A percentile compares a stretch with the other conserved stretches of the same genome.
Evolutionary conservation across 495 filamentous ascomycete genomes (phyloP).

Genomic region (Penicillium chermesinum): DNA sequence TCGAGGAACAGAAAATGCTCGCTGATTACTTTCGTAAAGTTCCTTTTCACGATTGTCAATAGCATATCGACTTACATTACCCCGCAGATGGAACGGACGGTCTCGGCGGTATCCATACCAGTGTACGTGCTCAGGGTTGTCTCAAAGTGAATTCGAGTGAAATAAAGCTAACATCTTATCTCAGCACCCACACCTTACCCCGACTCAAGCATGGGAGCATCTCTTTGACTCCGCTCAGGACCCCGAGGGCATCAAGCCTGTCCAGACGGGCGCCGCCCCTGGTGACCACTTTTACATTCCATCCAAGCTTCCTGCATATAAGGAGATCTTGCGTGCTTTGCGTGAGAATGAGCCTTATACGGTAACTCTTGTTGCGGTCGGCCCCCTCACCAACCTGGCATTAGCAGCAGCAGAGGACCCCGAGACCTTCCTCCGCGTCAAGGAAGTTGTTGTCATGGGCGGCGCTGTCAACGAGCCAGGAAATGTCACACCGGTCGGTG

Average conservation of each 20-base stretch:
- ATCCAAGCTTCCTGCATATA: constrained; percentile 64
- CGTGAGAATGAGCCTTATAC: constrained; percentile 72
- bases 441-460: constrained; percentile 95
- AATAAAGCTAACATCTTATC: neutral
- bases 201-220: constrained; percentile 76
- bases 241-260: constrained; percentile 33
- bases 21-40: constrained; percentile 87
- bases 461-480: constrained; percentile 74
- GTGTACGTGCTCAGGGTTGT: constrained; percentile 43
- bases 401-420: constrained; percentile 80
- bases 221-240: constrained; percentile 59
- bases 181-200: constrained; percentile 83
- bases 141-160: constrained; percentile 8
- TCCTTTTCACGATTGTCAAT: neutral
- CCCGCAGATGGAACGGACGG: constrained; percentile 80
- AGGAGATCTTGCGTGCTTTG: constrained; percentile 80
- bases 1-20: constrained; percentile 77
- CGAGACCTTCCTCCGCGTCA: constrained; percentile 78
- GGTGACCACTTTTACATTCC: constrained; percentile 58
- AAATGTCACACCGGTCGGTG: constrained; percentile 74
- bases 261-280: constrained; percentile 25
- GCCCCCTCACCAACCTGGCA: constrained; percentile 87
- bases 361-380: constrained; percentile 83
- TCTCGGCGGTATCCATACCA: constrained; percentile 81
- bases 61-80: constrained; percentile 8